phyloP scores from a whole-genome alignment of 2,329 filamentous ascomycete genomes.

The Monosporascus ibericus region DNA sequence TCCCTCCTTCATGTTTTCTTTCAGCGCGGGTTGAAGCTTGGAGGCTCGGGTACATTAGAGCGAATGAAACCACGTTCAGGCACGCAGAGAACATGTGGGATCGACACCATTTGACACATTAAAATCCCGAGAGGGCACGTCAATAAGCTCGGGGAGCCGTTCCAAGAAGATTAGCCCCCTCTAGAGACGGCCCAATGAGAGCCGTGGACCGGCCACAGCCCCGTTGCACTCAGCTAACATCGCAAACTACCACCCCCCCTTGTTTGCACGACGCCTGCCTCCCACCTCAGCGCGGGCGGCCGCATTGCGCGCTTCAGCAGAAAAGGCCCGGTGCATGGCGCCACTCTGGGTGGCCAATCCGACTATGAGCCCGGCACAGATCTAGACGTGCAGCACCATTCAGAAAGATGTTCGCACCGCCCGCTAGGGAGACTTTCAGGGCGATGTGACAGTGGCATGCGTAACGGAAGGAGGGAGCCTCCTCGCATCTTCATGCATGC shows the following conservation, averaged over 20 bases:
- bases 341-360: neutral
- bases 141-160: neutral
- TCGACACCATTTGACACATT: neutral
- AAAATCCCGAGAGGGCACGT: neutral
- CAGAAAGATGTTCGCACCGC: neutral
- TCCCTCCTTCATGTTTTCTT: too few species aligned
- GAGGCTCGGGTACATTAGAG: neutral
- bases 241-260: neutral
- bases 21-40: neutral
- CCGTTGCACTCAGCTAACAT: neutral
- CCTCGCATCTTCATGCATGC: neutral
- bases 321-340: neutral
- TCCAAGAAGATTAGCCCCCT: neutral
- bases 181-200: neutral
- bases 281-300: neutral
- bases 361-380: neutral
- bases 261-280: neutral
- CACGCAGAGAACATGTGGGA: neutral
- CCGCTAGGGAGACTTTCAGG: neutral
- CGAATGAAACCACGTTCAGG: constrained; percentile 1
- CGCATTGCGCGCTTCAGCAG: neutral
- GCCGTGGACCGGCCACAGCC: neutral
- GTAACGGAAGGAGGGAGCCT: neutral
- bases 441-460: neutral
- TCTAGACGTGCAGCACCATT: neutral